These are phyloP conservation scores for Mycena maculata DNA, from an alignment of 768 basidiomycete genomes.

Conservation along the genomic window DNA sequence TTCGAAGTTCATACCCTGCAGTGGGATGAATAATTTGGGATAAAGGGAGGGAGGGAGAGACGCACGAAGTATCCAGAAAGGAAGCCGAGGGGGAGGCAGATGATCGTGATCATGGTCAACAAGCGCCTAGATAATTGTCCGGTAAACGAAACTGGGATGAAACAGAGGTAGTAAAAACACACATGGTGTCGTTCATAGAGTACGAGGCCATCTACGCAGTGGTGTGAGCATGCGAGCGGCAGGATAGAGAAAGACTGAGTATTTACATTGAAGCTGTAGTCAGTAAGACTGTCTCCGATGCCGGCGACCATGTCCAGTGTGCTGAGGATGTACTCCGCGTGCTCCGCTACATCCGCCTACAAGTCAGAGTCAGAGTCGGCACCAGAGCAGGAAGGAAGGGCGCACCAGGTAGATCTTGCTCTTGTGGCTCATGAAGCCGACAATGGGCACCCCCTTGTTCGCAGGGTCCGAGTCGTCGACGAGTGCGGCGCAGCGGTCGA, in stretches of 20 bases:
- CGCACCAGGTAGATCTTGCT: slow-evolving; percentile 73
- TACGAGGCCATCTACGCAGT: slow-evolving; percentile 66
- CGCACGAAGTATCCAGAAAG: slow-evolving; percentile 81
- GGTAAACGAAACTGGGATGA: no score
- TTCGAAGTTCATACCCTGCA: slow-evolving; percentile 77
- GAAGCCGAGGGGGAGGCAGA: slow-evolving; percentile 76
- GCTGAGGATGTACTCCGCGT: slow-evolving; percentile 74
- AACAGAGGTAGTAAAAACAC: slow-evolving; percentile 34
- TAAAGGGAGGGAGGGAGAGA: slow-evolving; percentile 22
- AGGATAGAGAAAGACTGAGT: slow-evolving; percentile 17
- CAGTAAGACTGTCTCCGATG: slow-evolving; percentile 74
- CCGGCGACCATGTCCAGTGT: slow-evolving; percentile 77
- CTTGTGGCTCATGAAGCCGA: slow-evolving; percentile 69
- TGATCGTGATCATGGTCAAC: slow-evolving; percentile 74
- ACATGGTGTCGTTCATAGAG: slow-evolving; percentile 77
- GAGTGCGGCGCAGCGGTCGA: slow-evolving; percentile 67
- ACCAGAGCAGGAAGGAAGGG: slow-evolving; percentile 13
- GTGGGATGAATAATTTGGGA: neutral
- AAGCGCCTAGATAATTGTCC: slow-evolving; percentile 69
- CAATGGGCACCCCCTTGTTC: slow-evolving; percentile 44
- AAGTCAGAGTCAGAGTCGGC: slow-evolving; percentile 9
- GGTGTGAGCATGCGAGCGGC: neutral
- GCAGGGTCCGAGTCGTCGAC: slow-evolving; percentile 44
- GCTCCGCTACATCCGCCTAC: slow-evolving; percentile 78
- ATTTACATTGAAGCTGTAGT: slow-evolving; percentile 77